Base-by-base conservation (phyloP, 768 basidiomycete species). In the Mycena epipterygia region DNA sequence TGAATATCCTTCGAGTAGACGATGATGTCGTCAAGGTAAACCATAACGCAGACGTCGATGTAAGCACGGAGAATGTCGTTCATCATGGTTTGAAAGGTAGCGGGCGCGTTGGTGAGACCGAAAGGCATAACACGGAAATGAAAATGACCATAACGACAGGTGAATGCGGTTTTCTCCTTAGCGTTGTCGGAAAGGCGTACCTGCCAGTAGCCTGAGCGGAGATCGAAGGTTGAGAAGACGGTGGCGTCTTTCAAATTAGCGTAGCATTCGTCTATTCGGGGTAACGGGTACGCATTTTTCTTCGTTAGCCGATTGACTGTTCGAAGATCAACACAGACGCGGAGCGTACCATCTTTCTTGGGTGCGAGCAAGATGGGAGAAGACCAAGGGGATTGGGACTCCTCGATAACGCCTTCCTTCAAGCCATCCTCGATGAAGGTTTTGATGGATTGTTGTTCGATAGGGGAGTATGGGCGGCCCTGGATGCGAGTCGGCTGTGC, bases 81-180 rank as follows among this genome's bases (percentile, higher is more conserved):
- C 61, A 87, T 84, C 62, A 84, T 81, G n/a, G 69, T 58, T 71
- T 87, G 86, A 70, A 85, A 87, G 2, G 79, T 69, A 1, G 85
- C 79, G 12, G 85, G 83, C 6, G 82, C 80, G 65, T 84, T 82
- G 42, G 78, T 79, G 5, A 84, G 76, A 5, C 81, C 81, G 41
- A 81, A 81, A n/a, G 82, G 82, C 72, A 84, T 80, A 23, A 86
- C 79, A 3, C 75, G 70, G 32, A 76, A 81, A 73, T 86, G 77
- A 63, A 80, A 85, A 17, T 76, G 73, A 11, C 86, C 81, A 39
- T 79, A 78, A 33, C 75, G 75, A n/a, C 80, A 84, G 11, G 73
- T 55, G 71, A 87, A 86, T 0, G 81, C 81, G 3, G 84, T 85
- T 68, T 86, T 86, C 81, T 60, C 58, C 19, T 60, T 60, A 17